A percentile compares a stretch with the other conserved stretches of the same genome.
These are phyloP conservation scores for Medicago ruthenica DNA, from an alignment of 306 rosid species.

Conservation along the genomic window DNA sequence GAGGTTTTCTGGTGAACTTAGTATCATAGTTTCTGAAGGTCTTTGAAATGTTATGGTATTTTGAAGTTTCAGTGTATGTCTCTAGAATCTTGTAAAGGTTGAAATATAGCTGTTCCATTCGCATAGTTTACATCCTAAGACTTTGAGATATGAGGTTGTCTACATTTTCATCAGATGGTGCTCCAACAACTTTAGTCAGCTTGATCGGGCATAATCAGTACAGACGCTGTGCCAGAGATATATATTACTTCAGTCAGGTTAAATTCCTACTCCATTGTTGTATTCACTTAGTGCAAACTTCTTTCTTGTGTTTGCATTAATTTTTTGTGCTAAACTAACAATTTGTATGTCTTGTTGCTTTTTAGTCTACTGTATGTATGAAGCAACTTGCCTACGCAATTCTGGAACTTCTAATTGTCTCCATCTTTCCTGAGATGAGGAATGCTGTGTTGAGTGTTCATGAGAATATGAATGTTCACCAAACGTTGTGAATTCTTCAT, in stretches of 20 bases:
- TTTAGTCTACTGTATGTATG: conserved; percentile 76
- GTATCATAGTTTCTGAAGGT: neutral
- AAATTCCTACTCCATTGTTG: conserved; percentile 31
- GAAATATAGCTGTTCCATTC: conserved; percentile 27
- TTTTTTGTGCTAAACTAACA: conserved; percentile 32
- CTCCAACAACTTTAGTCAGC: conserved; percentile 90
- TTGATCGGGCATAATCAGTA: conserved; percentile 86
- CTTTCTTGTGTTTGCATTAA: conserved; percentile 5
- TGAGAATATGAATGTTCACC: conserved; percentile 49
- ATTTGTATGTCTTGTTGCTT: conserved; percentile 30
- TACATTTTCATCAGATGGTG: conserved; percentile 69
- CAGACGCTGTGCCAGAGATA: conserved; percentile 89
- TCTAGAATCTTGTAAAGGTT: conserved; percentile 29
- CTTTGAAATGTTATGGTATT: conserved; percentile 27
- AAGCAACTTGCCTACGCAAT: conserved; percentile 85
- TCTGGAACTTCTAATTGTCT: conserved; percentile 72
- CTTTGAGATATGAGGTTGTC: conserved; percentile 31
- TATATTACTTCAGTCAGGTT: conserved; percentile 93
- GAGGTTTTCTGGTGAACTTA: conserved; percentile 29
- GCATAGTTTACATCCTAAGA: conserved; percentile 25
- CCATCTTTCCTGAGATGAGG: conserved; percentile 89
- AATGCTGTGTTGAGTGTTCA: conserved; percentile 68
- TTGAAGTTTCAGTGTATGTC: conserved; percentile 16
- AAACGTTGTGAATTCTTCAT: conserved; percentile 50
- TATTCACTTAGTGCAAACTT: conserved; percentile 26